Conservation (phyloP, 1,284 basidiomycete genomes). For the Sanguinoderma infundibulare region DNA sequence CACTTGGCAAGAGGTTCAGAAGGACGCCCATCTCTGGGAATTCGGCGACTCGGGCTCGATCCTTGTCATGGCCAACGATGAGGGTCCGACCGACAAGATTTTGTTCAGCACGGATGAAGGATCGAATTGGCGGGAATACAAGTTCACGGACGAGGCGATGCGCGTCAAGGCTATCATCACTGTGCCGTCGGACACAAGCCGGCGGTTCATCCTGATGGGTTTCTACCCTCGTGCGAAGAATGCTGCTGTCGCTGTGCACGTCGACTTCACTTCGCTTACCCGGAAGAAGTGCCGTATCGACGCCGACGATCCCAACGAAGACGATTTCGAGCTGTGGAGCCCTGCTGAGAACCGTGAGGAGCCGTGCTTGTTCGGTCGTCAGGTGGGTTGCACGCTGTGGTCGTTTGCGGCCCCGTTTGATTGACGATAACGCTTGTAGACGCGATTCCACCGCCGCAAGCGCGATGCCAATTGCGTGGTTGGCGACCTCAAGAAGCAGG, state of each 20-base stretch:
- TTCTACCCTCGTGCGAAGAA: conserved; percentile 53
- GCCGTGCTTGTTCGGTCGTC: conserved; percentile 84
- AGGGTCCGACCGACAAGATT: conserved; percentile 89
- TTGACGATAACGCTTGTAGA: conserved; percentile 49
- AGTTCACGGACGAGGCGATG: conserved; percentile 78
- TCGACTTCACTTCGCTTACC: conserved; percentile 89
- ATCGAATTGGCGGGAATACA: conserved; percentile 85
- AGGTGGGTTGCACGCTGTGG: conserved; percentile 48
- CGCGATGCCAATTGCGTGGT: conserved; percentile 85
- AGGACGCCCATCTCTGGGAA: conserved; percentile 97
- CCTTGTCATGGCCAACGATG: conserved; percentile 93
- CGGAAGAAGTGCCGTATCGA: conserved; percentile 76
- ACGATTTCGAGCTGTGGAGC: conserved; percentile 96
- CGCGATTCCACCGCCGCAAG: conserved; percentile 84
- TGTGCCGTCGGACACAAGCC: conserved; percentile 89
- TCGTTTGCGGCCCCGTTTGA: not conserved
- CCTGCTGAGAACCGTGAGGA: conserved; percentile 84
- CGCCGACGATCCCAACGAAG: conserved; percentile 71
- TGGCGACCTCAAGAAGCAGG: conserved; percentile 65
- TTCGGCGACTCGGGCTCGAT: conserved; percentile 97
- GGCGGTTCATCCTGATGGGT: conserved; percentile 90
- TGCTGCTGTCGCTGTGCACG: conserved; percentile 74
- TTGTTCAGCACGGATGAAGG: conserved; percentile 93
- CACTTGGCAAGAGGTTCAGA: conserved; percentile 98
- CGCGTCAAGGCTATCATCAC: conserved; percentile 84